phyloP scores from a whole-genome alignment of 331 rosid genomes.

The Stylosanthes scabra region DNA sequence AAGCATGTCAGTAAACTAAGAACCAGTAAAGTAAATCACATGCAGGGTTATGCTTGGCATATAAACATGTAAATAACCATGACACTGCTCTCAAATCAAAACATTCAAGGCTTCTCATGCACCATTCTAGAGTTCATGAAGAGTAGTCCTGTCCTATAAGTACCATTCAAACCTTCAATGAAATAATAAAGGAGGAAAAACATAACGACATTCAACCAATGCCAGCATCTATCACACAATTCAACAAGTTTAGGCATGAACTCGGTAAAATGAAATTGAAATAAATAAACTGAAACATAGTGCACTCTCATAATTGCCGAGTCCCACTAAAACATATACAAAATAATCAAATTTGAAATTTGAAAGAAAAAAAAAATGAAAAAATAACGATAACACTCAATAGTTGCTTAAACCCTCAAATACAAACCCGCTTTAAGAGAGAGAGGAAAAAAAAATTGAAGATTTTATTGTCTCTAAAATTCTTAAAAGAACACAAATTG shows the following conservation, averaged over 20 bases:
- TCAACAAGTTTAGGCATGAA: not conserved
- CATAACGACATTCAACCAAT: conserved; percentile 6
- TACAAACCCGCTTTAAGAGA: not conserved
- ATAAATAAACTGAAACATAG: not conserved
- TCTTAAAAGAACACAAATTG: not conserved
- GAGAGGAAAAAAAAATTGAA: not conserved
- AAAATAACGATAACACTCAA: not conserved
- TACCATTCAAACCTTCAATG: not conserved
- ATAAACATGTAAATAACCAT: not conserved
- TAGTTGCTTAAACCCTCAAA: not conserved
- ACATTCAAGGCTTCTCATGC: not conserved
- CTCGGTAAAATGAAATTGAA: not conserved
- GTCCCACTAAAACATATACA: not conserved
- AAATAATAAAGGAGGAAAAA: not conserved
- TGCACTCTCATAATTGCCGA: not conserved
- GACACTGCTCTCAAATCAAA: conserved; percentile 15
- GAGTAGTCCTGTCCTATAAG: not conserved
- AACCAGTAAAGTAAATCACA: not conserved
- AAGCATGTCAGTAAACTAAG: conserved; percentile 30
- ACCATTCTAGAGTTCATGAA: not conserved
- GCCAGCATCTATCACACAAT: not conserved
- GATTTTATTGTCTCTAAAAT: not conserved
- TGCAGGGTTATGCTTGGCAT: not conserved
- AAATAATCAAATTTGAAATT: not conserved
- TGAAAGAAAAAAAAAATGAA: not conserved